These are phyloP conservation scores for Pseudozyma sp. DNA, from an alignment of 1,284 basidiomycete genomes.

Conservation along the genomic window DNA sequence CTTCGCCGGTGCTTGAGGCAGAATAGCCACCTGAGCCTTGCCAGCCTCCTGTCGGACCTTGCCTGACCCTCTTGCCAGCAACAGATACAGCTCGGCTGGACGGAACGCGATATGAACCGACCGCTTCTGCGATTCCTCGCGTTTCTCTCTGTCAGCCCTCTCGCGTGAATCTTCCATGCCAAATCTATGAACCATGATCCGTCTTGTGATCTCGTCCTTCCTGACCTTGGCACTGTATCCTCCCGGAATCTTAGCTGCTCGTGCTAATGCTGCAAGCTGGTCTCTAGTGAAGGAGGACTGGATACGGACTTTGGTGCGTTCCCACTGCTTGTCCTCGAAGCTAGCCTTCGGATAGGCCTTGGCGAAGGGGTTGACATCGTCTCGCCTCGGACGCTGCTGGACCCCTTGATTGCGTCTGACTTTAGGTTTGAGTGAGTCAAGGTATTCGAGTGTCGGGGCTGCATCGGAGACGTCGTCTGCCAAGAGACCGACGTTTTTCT, in stretches of 20 bases:
- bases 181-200: conserved; percentile 47
- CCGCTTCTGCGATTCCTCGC: conserved; percentile 31
- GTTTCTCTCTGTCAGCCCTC: conserved; percentile 23
- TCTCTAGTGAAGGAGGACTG: conserved; percentile 44
- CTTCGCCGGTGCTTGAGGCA: conserved; percentile 19
- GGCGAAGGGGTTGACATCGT: conserved; percentile 24
- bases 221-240: conserved; percentile 21
- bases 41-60: conserved; percentile 33
- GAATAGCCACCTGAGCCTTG: conserved; percentile 28
- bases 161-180: conserved; percentile 41
- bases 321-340: conserved; percentile 43
- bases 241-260: conserved; percentile 34
- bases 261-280: conserved; percentile 29
- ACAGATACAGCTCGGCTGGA: conserved; percentile 40
- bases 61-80: conserved; percentile 28
- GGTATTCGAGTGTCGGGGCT: conserved; percentile 41
- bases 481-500: conserved; percentile 12
- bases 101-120: conserved; percentile 27
- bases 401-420: background rate
- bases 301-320: conserved; percentile 31
- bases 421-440: conserved; percentile 44
- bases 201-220: conserved; percentile 37
- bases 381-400: conserved; percentile 4
- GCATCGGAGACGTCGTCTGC: conserved; percentile 32
- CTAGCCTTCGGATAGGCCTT: conserved; percentile 10